Conservation (phyloP, 139 green algal species). For the Haematococcus lacustris region DNA sequence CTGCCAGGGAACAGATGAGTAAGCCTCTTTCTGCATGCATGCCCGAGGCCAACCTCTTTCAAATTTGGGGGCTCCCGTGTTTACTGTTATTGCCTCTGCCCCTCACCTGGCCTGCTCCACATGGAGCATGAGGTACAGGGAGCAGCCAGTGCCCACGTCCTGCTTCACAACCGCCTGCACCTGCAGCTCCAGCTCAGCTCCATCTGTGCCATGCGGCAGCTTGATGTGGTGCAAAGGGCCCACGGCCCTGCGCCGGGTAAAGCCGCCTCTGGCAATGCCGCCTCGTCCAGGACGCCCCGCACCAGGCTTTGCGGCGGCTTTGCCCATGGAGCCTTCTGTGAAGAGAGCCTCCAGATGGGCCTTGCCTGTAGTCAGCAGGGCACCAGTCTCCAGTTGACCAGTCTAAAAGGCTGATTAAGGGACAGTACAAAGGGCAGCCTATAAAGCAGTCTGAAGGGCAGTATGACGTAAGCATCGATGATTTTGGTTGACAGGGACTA, state of each 20-base stretch:
- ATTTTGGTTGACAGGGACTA: no score
- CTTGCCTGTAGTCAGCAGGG: not conserved
- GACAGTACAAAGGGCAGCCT: no score
- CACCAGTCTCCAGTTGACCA: no score
- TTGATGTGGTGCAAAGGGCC: not conserved
- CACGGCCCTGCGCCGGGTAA: not conserved
- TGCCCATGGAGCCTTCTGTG: not conserved
- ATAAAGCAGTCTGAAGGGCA: no score
- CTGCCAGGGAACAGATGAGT: no score
- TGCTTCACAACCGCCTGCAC: slow-evolving; percentile 1
- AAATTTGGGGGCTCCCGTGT: no score
- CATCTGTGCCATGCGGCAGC: not conserved
- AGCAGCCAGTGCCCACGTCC: not conserved
- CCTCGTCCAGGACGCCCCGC: not conserved
- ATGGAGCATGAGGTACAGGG: not conserved
- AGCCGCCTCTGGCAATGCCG: not conserved
- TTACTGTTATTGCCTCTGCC: no score
- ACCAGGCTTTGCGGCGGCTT: not conserved
- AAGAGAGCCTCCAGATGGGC: not conserved
- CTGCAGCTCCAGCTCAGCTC: not conserved
- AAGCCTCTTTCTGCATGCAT: no score
- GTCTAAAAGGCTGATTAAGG: no score
- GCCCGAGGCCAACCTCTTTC: no score
- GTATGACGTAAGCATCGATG: no score
- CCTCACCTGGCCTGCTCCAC: not conserved